Evolutionary conservation across 1,139 yeast genomes (phyloP), one percentile per base, ranked within the genome.

Genomic region (Blastobotrys proliferans): DNA sequence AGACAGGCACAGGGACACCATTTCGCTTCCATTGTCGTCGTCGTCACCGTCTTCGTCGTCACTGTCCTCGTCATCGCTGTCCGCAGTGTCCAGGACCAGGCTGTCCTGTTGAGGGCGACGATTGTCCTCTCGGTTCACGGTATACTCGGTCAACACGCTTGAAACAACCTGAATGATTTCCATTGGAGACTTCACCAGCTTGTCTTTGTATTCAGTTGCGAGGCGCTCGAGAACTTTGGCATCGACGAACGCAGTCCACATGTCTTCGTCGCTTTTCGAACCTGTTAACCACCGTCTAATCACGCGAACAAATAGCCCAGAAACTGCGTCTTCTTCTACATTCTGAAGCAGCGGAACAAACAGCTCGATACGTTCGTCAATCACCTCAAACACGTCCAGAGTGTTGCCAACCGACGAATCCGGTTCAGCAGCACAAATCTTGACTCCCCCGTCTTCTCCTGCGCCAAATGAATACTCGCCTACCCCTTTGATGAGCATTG

Each of bases 211-310:
- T 22, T 70, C 70, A 13, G 73, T 73, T n/a, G 81, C 77, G 34
- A 86, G 62, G 16, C 67, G 65, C 54, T 87, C 92, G 38, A 88
- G 63, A 14, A 86, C 58, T 47, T 83, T 76, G 47, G 85, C 68
- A 56, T 83, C 82, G 5, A 79, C 67, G 37, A 87, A 65, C 34
- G 76, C 70, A 14, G 72, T 55, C 45, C 81, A 73, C 5, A 88
- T 84, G 16, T 37, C 47, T 18, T 29, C 46, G 4, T 41, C 41
- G 2, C 31, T 20, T 5, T 43, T 50, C 4, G 47, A 41, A 14
- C 60, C 47, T 13, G 63, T 59, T 20, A 83, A 65, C 90, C 94
- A 85, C 51, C 79, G 67, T 47, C 72, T 72, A 47, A 90, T 65
- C 1, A 81, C 63, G 0, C 51, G 51, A 4, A 79, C 64, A 55